Percentiles rank a stretch among this genome's conserved stretches.
These are phyloP conservation scores for Kregervanrija fluxuum DNA, from an alignment of 805 yeast species.

Conservation along the genomic window DNA sequence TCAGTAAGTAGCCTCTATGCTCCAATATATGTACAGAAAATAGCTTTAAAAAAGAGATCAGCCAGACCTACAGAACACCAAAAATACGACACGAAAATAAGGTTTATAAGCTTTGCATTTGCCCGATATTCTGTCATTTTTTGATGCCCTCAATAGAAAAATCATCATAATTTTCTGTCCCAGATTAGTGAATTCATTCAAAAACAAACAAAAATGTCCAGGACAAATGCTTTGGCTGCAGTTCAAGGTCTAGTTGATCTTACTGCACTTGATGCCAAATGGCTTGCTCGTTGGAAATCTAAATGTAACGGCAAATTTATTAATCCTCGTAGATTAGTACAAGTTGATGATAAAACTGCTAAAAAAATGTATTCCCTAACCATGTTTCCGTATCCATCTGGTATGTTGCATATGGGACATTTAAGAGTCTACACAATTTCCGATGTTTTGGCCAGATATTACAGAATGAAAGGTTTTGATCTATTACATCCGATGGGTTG, in stretches of 20 bases:
- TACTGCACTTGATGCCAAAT: conserved; percentile 40
- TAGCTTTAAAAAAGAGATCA: too few species aligned
- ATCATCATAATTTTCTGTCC: too few species aligned
- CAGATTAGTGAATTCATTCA: too few species aligned
- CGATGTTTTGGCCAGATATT: conserved; percentile 74
- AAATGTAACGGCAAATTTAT: conserved; percentile 17
- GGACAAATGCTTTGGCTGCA: conserved; percentile 6
- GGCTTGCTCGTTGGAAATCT: conserved; percentile 42
- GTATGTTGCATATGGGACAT: conserved; percentile 89
- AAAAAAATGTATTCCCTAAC: conserved; percentile 58
- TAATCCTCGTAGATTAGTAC: conserved; percentile 23
- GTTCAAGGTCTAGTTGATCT: conserved; percentile 15
- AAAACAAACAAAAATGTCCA: neutral
- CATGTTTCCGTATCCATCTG: conserved; percentile 97
- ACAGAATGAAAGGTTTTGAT: conserved; percentile 64
- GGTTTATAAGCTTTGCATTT: too few species aligned
- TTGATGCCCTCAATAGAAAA: too few species aligned
- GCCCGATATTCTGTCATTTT: too few species aligned
- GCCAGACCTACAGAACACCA: too few species aligned
- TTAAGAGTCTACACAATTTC: conserved; percentile 86
- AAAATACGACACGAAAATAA: too few species aligned
- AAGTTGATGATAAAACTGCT: neutral
- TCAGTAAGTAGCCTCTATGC: too few species aligned
- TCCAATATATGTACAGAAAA: too few species aligned
- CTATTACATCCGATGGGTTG: conserved; percentile 98